Evolutionary conservation across 2,329 filamentous ascomycete genomes (phyloP), one percentile per base, ranked within the genome.

Genomic region (Fusarium euwallaceae): DNA sequence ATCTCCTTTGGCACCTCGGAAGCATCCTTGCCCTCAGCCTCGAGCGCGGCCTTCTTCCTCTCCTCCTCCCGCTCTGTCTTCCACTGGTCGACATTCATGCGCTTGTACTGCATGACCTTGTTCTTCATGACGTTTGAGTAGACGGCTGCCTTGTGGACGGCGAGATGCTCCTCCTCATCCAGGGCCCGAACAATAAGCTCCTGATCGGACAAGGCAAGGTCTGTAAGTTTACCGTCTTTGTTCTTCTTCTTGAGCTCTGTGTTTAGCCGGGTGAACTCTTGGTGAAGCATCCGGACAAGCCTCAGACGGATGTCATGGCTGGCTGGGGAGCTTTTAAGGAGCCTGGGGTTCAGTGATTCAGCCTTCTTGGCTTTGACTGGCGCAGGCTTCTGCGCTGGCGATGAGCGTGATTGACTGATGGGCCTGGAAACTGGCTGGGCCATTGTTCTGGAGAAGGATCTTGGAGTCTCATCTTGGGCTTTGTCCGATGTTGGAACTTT

Each of bases 121-220:
- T 95, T 93, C 80, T 95, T 97, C 81, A 98, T 91, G 29, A 95
- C 86, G 77, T 97, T 98, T 9, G 89, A 86, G 79, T 99, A 99
- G 32, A 98, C 90, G 0, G 88, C 83, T 2, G 88, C 84, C 69
- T 92, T 92, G 17, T 92, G 90, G 14, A 86, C 87, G 1, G 95
- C 95, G 9, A 91, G 85, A 39, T 89, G 89, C 80, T 97, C 92
- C 83, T 99, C 97, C 70, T 95, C 91, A 75, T 96, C 93, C 2
- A 96, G 84, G 1, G 91, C 90, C 70, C 90, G 86, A 74, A 88
- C 89, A 71, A 95, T 92, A 24, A 95, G 86, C 55, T 92, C 89
- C 78, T 94, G 91, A 2, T 90, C 86, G 1, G 88, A 89, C 56
- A 95, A 81, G 17, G 91, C 78, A 3, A 94, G 84, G 45, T 81